Base-by-base conservation (phyloP, 2,329 filamentous ascomycete genomes). In the Neofusicoccum ribis region DNA sequence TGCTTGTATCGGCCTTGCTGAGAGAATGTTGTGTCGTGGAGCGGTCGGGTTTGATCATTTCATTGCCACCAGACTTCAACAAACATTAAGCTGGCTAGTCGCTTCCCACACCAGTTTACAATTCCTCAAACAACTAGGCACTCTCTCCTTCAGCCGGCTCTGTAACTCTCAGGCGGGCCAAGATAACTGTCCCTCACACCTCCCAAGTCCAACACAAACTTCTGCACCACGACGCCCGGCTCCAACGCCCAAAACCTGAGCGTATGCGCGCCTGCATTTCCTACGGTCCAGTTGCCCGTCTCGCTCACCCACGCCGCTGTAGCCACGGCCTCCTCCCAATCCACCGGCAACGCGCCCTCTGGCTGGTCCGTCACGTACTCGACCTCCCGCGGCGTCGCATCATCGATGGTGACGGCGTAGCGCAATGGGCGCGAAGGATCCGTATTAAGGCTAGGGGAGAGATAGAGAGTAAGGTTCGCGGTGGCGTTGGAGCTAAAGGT, bases 181-280 rank as follows among this genome's bases (percentile, higher is more conserved):
- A 88, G 74, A 68, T 86, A 87, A 56, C 82, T 85, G 15, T 79
- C 73, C 63, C 84, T 74, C 1, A 86, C 80, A 5, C 85, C 85
- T 1, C 85, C 86, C 27, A 87, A 69, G 68, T 88, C 79, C 7
- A 88, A 68, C 1, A 88, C 78, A 43, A 87, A 74, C 78, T 86
- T 87, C 72, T 87, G 65, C 46, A 67, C 37, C 46, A 64, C 61
- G 0, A 83, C 75, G 63, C 78, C 80, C 5, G 80, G 77, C 73
- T 82, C 80, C 14, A 82, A 72, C 7, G 80, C 70, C 80, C 80
- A 82, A 15, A 83, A 56, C 67, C 77, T 80, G 64, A 83, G 59
- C 8, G 73, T 79, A 64, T 82, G 80, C 68, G 73, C 76, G 3
- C 81, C 81, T 1, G 74, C 66, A 2, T 65, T 68, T 20, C 5